Evolutionary conservation across 768 basidiomycete species (phyloP), one percentile per base, ranked within the genome.

Genomic region (Russula earlei): DNA sequence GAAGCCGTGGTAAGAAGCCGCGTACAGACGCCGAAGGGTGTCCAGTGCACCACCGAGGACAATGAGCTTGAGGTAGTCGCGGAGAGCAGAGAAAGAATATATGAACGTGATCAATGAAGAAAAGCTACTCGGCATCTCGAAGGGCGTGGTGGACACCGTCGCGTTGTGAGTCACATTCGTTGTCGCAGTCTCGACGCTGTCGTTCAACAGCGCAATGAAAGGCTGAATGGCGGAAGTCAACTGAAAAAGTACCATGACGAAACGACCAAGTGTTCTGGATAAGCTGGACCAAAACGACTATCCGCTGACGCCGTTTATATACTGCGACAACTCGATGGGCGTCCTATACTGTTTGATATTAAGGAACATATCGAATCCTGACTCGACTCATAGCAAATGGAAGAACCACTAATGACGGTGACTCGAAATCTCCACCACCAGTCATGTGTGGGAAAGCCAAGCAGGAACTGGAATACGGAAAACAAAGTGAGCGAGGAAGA

Each of bases 41-140:
- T 87, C 87, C 43, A 89, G 64, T 29, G 77, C 60, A 15, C 81
- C 79, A 49, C 87, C 86, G 34, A 87, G 67, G 20, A 82, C 64
- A 50, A 86, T 62, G 53, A 89, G 71, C 61, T 85, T 78, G 6
- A 80, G 55, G 80, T 85, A 85, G 63, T 87, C 84, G 12, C 73
- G 69, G 25, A 84, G 63, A 12, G 79, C 82, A 17, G 77, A 71
- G 46, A 76, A 72, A 0, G 82, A 82, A 54, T 80, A 69, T 17
- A 84, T 58, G 40, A 81, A 57, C 4, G 71, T 59, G 31, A 80
- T 49, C 1, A 78, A 36, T 1, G 78, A 70, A 7, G 73, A 58
- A 12, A 74, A 14, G 49, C 68, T 60, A 10, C 58, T 63, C 25
- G 62, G 38, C 42, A 54, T 61, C 33, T 44, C 49, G 3, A 52